Base-by-base conservation (phyloP, 2,329 filamentous ascomycete species). In the Arthroderma uncinatum region DNA sequence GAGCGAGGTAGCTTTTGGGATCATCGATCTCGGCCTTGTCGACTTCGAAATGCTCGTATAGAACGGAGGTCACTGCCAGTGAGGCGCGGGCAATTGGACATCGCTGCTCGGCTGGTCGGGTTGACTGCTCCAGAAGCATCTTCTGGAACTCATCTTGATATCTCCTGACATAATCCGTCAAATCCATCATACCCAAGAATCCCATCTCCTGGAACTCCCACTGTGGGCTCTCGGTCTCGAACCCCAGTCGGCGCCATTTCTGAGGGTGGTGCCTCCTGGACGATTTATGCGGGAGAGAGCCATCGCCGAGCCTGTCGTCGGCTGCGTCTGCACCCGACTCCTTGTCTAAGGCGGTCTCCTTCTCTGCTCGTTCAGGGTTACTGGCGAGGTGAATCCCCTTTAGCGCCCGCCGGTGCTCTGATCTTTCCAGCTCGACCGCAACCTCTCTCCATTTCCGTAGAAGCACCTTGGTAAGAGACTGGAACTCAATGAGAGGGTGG, bases 1-100 rank as follows among this genome's bases (percentile, higher is more conserved):
- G 72, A 8, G 84, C 78, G 61, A 89, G 81, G 65, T 91, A 89
- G 21, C 81, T 83, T 70, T 89, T 86, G 12, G 82, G 78, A 65
- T 95, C 90, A 62, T 92, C 86, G 54, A 86, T 74, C 54, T 94
- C 89, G 2, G 84, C 81, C 69, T 85, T 89, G 64, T 95, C 90
- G 39, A 97, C 87, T 60, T 95, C 90, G 65, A 98, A 98, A 70
- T 97, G 90, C 64, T 97, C 90, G 71, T 93, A 97, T 2, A 98
- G 75, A 37, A 94, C 89, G 64, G 86, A 80, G 1, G 92, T 97
- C 37, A 96, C 83, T 0, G 89, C 85, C 62, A 97, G 75, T 66
- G 90, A 95, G 9, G 90, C 89, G 58, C 87, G 82, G 2, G 91
- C 90, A 62, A 98, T 79, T 0, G 93, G 93, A 69, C 91, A 96